Evolutionary conservation across 352 stramenopile species (phyloP), one percentile per base, ranked within the genome.

Genomic region (Blastocystis sp.): DNA sequence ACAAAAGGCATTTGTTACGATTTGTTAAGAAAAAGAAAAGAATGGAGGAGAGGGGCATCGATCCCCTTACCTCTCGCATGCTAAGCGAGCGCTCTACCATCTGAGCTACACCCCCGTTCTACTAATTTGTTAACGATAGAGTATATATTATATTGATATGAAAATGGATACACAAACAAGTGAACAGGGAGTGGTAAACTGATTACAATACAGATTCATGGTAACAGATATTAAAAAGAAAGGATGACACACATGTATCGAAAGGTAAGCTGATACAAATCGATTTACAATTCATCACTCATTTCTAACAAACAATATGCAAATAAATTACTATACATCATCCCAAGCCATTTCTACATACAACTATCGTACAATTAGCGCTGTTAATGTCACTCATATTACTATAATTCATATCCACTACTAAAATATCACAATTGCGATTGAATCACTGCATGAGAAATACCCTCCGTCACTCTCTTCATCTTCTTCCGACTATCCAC

Each of bases 1-100:
- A 80, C 91, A 94, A 98, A 27, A 21, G 35, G 6, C 12, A 69
- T 0, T 14, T 12, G n/a, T n/a, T n/a, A n/a, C n/a, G n/a, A n/a
- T n/a, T n/a, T n/a, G n/a, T n/a, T n/a, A n/a, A n/a, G n/a, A n/a
- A n/a, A n/a, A n/a, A n/a, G n/a, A n/a, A n/a, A n/a, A n/a, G n/a
- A n/a, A n/a, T n/a, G n/a, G 51, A n/a, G n/a, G n/a, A n/a, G n/a
- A n/a, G n/a, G n/a, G n/a, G n/a, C n/a, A n/a, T n/a, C n/a, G n/a
- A n/a, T n/a, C n/a, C n/a, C n/a, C n/a, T n/a, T n/a, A n/a, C n/a
- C n/a, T n/a, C n/a, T n/a, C n/a, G n/a, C n/a, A n/a, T n/a, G n/a
- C n/a, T n/a, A n/a, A n/a, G n/a, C n/a, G n/a, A n/a, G n/a, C n/a
- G n/a, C n/a, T n/a, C n/a, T n/a, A n/a, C n/a, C n/a, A n/a, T n/a